Percentiles rank a stretch among this genome's conserved stretches.
Conservation (phyloP, 1,284 basidiomycete species). For the Rhodotorula sp. region DNA sequence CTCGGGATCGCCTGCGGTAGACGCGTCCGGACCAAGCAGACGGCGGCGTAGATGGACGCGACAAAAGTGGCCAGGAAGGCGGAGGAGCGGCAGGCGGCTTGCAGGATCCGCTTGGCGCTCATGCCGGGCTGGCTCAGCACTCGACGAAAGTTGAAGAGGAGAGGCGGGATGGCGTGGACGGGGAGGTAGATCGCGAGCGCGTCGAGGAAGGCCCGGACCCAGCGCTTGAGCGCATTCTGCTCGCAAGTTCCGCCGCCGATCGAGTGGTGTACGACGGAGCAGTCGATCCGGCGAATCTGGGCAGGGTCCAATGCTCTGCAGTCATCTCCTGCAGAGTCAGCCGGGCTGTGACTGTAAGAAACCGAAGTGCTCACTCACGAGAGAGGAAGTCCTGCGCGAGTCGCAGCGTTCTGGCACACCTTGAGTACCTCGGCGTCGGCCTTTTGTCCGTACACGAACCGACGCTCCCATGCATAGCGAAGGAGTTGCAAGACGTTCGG, state of each 20-base stretch:
- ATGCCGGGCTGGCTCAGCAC: slow-evolving; percentile 41
- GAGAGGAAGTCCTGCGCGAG: background rate
- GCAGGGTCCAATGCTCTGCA: slow-evolving; percentile 26
- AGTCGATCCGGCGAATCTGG: slow-evolving; percentile 45
- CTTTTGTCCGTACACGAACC: slow-evolving; percentile 47
- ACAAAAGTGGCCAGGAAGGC: slow-evolving; percentile 52
- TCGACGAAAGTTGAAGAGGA: slow-evolving; percentile 47
- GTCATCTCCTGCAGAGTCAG: too few species aligned
- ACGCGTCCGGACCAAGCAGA: slow-evolving; percentile 35
- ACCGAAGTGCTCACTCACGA: too few species aligned
- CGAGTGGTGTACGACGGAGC: slow-evolving; percentile 50
- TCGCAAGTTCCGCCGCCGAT: slow-evolving; percentile 48
- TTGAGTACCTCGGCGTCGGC: slow-evolving; percentile 27
- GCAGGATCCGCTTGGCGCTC: slow-evolving; percentile 44
- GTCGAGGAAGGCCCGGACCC: slow-evolving; percentile 47
- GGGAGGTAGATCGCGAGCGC: slow-evolving; percentile 51
- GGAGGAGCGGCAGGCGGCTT: slow-evolving; percentile 47
- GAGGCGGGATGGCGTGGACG: slow-evolving; percentile 49
- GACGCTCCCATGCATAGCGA: slow-evolving; percentile 43
- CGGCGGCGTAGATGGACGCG: slow-evolving; percentile 46
- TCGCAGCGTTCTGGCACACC: slow-evolving; percentile 16
- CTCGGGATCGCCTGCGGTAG: slow-evolving; percentile 16
- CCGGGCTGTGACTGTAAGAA: too few species aligned
- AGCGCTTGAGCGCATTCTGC: slow-evolving; percentile 47
- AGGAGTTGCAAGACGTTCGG: slow-evolving; percentile 47